Conservation (phyloP, 2,329 filamentous ascomycete species). For the Annulohypoxylon truncatum region DNA sequence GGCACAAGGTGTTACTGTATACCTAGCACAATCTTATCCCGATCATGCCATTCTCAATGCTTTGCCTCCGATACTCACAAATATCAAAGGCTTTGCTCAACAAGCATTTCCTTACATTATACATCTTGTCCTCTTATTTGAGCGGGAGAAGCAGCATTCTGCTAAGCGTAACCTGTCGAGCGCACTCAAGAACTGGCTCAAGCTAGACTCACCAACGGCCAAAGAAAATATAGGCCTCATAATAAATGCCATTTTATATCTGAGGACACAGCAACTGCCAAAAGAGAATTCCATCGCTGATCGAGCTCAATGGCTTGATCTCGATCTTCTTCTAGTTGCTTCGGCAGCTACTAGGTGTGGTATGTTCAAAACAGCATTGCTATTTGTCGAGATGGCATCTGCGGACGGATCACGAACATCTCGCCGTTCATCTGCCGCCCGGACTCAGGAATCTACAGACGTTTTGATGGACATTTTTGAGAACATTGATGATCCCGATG, state of each 20-base stretch:
- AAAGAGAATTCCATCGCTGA: constrained; percentile 83
- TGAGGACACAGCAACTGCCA: constrained; percentile 82
- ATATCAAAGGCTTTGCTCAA: constrained; percentile 76
- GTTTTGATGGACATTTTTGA: constrained; percentile 86
- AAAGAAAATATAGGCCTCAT: constrained; percentile 77
- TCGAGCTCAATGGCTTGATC: constrained; percentile 84
- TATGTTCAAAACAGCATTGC: constrained; percentile 86
- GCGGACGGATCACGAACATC: constrained; percentile 62
- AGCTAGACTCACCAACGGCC: constrained; percentile 56
- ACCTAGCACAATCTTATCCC: constrained; percentile 68
- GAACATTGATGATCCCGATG: constrained; percentile 94
- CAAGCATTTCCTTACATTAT: constrained; percentile 84
- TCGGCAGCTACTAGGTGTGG: constrained; percentile 79
- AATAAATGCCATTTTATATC: constrained; percentile 83
- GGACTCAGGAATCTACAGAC: constrained; percentile 68
- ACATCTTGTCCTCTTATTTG: constrained; percentile 80
- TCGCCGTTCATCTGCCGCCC: constrained; percentile 72
- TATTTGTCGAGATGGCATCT: constrained; percentile 81
- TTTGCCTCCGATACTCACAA: constrained; percentile 72
- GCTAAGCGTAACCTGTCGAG: constrained; percentile 73
- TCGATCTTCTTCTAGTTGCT: constrained; percentile 79
- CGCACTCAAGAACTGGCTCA: constrained; percentile 73
- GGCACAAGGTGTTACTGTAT: constrained; percentile 70
- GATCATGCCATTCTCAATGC: constrained; percentile 76
- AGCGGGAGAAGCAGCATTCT: constrained; percentile 70